Conservation (phyloP, 129 eudicot species). For the Ambrosia trifida region DNA sequence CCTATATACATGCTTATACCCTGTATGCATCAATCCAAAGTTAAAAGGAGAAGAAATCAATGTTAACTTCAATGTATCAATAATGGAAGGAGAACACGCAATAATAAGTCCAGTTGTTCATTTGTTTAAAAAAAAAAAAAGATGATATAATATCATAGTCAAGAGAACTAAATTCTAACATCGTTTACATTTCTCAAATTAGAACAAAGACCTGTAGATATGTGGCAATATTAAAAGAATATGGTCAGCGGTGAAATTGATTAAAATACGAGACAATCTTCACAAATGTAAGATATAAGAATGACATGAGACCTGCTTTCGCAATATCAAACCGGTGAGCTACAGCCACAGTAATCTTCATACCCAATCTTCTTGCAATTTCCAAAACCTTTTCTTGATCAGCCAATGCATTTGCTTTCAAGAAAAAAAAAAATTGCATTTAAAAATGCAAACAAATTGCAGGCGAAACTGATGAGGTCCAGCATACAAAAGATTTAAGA, state of each 20-base stretch:
- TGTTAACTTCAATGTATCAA: neutral
- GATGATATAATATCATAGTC: too few species aligned
- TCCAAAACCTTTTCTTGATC: slow-evolving; percentile 85
- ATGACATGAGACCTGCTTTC: slow-evolving; percentile 50
- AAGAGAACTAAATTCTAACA: slow-evolving; percentile 56
- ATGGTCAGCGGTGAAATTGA: neutral
- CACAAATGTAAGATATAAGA: slow-evolving; percentile 19
- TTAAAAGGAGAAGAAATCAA: neutral
- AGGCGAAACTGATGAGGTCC: slow-evolving; percentile 20
- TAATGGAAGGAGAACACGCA: neutral
- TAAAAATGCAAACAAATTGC: slow-evolving; percentile 3
- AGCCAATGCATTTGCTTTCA: slow-evolving; percentile 65
- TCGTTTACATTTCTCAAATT: slow-evolving; percentile 38
- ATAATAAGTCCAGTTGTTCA: neutral
- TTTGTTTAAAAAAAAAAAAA: neutral
- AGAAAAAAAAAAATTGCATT: slow-evolving; percentile 14
- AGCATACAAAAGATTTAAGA: slow-evolving; percentile 3
- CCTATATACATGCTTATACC: slow-evolving; percentile 86
- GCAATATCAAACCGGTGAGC: slow-evolving; percentile 66
- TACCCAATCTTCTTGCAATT: slow-evolving; percentile 66
- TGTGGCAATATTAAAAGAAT: slow-evolving; percentile 6
- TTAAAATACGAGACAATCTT: slow-evolving; percentile 4
- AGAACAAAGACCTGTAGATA: slow-evolving; percentile 56
- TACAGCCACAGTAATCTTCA: slow-evolving; percentile 64
- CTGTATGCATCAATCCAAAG: slow-evolving; percentile 46